Evolutionary conservation across 176 grass and related monocot species (phyloP), one percentile per base, ranked within the genome.

Genomic region (Rhipidocladum racemiflorum): DNA sequence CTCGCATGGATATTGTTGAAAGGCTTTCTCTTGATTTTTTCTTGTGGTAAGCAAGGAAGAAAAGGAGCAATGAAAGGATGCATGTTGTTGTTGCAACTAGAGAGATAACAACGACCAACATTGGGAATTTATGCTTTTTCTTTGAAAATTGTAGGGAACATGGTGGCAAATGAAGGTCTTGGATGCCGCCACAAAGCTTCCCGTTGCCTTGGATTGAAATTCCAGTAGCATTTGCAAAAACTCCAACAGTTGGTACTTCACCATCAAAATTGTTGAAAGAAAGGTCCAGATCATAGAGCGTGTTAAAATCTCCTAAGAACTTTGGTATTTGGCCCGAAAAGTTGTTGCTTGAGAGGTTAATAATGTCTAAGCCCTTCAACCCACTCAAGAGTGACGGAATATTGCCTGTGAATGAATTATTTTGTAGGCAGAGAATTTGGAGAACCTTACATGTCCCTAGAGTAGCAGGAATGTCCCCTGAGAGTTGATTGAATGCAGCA

Each of bases 201-300:
- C 21, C 18, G 36, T 85, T 84, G 9, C 75, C 67, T 65, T 66
- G 39, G 35, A 85, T 0, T 20, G 66, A 72, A 4, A 85, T 21
- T 4, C 3, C 75, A 21, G 40, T 80, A 17, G 42, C 9, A 74
- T 89, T 89, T 56, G 54, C 43, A 43, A 89, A 89, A 75, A 89
- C 28, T 16, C 87, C 87, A 1, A 1, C 20, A 18, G 1, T 56
- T 15, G 81, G 81, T 1, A 89, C 75, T 89, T 89, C 55, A 21
- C 87, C 87, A 14, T 5, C 23, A 51, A 89, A 81, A 15, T 51
- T 75, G 24, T 87, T 87, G 77, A 75, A 80, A 9, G 81, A 73
- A 5, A 84, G 65, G 34, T 89, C 65, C 40, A 88, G 63, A 17
- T 61, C 5, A 20, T 15, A 17, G 34, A 88, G 81, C 6, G 10